Conservation (phyloP, 2,329 filamentous ascomycete genomes). For the Aspergillus floridensis region DNA sequence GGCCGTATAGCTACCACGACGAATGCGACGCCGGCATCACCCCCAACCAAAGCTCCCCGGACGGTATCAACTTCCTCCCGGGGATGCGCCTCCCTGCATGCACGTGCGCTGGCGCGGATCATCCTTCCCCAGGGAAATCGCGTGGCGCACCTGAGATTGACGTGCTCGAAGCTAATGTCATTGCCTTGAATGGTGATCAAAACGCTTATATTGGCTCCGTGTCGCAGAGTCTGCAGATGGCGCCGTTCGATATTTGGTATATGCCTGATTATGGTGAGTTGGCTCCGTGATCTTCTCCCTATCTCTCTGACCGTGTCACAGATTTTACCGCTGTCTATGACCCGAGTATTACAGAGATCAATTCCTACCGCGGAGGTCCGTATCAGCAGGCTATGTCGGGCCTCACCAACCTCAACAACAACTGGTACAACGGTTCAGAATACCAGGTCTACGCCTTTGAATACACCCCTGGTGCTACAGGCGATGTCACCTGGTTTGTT, state of each 20-base stretch:
- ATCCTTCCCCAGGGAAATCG: conserved; percentile 63
- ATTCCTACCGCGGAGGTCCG: conserved; percentile 59
- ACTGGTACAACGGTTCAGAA: conserved; percentile 64
- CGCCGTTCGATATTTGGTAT: conserved; percentile 69
- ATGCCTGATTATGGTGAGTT: conserved; percentile 57
- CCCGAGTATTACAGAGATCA: conserved; percentile 54
- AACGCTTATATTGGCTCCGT: conserved; percentile 58
- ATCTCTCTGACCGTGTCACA: not conserved
- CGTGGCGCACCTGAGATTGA: conserved; percentile 70
- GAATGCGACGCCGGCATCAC: conserved; percentile 69
- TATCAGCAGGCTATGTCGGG: conserved; percentile 65
- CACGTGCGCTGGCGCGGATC: conserved; percentile 62
- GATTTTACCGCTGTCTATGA: conserved; percentile 67
- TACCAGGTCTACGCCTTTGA: conserved; percentile 65
- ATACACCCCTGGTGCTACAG: conserved; percentile 58
- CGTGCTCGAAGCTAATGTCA: conserved; percentile 66
- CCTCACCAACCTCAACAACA: conserved; percentile 60
- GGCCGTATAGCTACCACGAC: conserved; percentile 71
- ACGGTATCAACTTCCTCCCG: conserved; percentile 65
- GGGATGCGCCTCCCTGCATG: conserved; percentile 70
- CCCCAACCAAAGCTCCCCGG: conserved; percentile 65
- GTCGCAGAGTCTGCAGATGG: conserved; percentile 66
- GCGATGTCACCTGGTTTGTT: conserved; percentile 67
- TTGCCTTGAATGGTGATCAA: conserved; percentile 47
- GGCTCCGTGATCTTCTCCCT: not conserved